phyloP scores from a whole-genome alignment of 2,329 filamentous ascomycete species.

The Chrysosporium keratinophilum region DNA sequence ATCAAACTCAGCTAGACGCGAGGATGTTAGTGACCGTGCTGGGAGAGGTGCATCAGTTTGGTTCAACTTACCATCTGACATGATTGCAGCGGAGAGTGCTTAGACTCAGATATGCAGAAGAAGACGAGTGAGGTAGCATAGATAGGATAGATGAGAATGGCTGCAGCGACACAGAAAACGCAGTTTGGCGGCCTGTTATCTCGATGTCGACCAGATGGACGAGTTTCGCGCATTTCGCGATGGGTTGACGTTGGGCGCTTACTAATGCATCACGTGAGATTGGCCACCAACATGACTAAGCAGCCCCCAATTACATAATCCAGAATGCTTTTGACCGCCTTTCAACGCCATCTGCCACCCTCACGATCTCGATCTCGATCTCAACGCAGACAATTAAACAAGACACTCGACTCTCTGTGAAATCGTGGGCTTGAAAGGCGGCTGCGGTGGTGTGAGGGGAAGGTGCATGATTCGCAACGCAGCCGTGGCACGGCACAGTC shows the following conservation, averaged over 20 bases:
- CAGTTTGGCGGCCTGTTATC: background rate
- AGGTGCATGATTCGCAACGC: background rate
- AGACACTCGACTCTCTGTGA: too few species aligned
- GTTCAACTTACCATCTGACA: conserved; percentile 36
- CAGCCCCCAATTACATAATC: background rate
- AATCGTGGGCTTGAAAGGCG: too few species aligned
- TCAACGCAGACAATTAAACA: too few species aligned
- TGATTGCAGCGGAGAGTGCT: conserved; percentile 23
- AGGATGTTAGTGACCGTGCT: conserved; percentile 19
- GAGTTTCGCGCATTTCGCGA: background rate
- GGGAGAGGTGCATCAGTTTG: conserved; percentile 5
- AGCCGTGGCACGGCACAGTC: background rate
- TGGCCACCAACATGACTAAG: background rate
- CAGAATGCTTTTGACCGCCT: background rate
- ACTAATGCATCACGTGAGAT: too few species aligned
- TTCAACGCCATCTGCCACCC: too few species aligned
- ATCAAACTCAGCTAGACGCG: conserved; percentile 62
- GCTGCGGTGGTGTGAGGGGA: too few species aligned
- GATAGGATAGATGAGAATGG: conserved; percentile 24
- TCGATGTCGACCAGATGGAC: background rate
- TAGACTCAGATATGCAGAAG: conserved; percentile 21
- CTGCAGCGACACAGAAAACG: conserved; percentile 22
- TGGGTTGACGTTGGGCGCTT: too few species aligned
- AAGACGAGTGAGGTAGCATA: conserved; percentile 21
- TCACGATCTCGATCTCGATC: too few species aligned